Base-by-base conservation (phyloP, 2,329 filamentous ascomycete genomes). In the Xylaria sp. region DNA sequence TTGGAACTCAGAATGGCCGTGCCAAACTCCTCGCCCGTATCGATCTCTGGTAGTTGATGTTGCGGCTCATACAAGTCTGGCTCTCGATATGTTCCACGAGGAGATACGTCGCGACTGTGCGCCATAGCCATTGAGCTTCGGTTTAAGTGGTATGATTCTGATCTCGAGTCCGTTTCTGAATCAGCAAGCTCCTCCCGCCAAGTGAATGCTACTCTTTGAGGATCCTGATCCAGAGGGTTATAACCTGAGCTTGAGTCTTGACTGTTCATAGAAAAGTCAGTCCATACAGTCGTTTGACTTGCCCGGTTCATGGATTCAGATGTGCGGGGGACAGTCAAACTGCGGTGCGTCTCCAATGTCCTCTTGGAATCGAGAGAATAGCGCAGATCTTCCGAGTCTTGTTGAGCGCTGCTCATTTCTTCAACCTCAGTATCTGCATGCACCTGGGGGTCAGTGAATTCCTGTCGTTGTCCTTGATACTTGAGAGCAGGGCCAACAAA, bases 281-380 rank as follows among this genome's bases (percentile, higher is more conserved):
- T 87, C 85, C 85, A 88, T n/a, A 80, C 77, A 1, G 85, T 86
- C 57, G 83, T 81, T 51, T 85, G 83, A 65, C 85, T 87, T 19
- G 76, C 74, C 38, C 84, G 79, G 61, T 86, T 78, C 62, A 76
- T 74, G 43, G 79, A 74, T 54, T 78, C 71, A 52, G 79, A 70
- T 67, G 79, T 72, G 52, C 78, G 74, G 12, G 84, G 84, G 14
- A 86, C 78, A 54, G 76, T 75, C 8, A 87, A 76, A 59, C 78
- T 82, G 57, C 78, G 78, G 14, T 80, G 76, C 19, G 78, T 78
- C 47, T 79, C 78, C 4, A 76, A 66, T 11, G 72, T 71, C 51
- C 67, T 71, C 52, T 69, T 67, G n/a, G 73, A 72, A 9, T 75
- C 72, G 5, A 60, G 42, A 47, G 73, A 73, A 55, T 67, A 74